Percentiles rank a stretch among this genome's conserved stretches.
Evolutionary conservation across 148 eudicot species (phyloP).

Genomic region (Silene conica): DNA sequence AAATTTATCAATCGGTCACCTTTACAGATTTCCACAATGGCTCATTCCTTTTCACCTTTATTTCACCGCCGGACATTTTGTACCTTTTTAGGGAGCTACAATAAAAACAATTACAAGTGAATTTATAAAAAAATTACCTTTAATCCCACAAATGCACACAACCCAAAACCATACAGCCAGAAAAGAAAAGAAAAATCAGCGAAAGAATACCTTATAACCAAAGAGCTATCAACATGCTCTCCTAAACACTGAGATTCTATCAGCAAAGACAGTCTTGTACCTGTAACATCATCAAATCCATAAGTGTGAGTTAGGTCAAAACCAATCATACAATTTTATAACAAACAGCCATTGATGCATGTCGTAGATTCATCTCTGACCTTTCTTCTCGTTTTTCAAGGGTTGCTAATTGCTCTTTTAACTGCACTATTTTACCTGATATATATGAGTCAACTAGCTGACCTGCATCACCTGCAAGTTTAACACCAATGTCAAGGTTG

Average conservation of each 20-base stretch:
- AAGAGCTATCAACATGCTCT: conserved; percentile 99
- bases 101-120: too few relatives aligned
- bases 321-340: not conserved
- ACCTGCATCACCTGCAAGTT: conserved; percentile 72
- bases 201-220: conserved; percentile 81
- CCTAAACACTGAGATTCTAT: conserved; percentile 92
- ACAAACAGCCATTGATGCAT: not conserved
- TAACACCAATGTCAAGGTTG: conserved; percentile 1
- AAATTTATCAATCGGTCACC: too few relatives aligned
- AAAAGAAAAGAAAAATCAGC: not conserved
- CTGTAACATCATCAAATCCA: conserved; percentile 39
- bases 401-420: conserved; percentile 96
- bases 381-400: conserved; percentile 99
- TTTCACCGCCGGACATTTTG: too few relatives aligned
- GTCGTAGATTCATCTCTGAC: conserved; percentile 35
- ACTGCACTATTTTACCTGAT: conserved; percentile 81
- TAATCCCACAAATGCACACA: not conserved
- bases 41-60: too few relatives aligned
- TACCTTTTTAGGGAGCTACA: too few relatives aligned
- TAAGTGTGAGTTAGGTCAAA: conserved; percentile 9
- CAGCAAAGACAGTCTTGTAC: conserved; percentile 98
- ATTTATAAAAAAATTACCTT: too few relatives aligned
- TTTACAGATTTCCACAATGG: too few relatives aligned
- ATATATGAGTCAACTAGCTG: conserved; percentile 75
- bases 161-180: not conserved